Percentiles rank a stretch among this genome's conserved stretches.
Conservation (phyloP, 73 alveolate genomes). For the Paramecium octaurelia region DNA sequence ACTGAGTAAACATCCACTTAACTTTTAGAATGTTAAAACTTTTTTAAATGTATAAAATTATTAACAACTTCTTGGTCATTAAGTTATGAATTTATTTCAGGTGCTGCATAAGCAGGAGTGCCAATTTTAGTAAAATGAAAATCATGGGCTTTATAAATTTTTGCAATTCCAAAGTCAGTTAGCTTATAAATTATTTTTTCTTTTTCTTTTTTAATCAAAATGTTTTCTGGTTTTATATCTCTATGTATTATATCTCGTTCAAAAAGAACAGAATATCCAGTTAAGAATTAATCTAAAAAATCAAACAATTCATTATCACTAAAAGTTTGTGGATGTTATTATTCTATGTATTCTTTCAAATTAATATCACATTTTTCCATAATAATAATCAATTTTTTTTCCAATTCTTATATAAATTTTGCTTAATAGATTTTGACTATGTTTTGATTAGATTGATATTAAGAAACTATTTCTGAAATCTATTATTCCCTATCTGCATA, state of each 20-base stretch:
- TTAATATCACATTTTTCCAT: not conserved
- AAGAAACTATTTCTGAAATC: not conserved
- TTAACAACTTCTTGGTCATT: not conserved
- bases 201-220: not conserved
- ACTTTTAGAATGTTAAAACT: not conserved
- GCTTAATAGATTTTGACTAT: not conserved
- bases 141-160: conserved; percentile 36
- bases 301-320: not conserved
- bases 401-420: not conserved
- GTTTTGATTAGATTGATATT: not conserved
- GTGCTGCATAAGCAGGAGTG: not conserved
- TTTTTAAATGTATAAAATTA: not conserved
- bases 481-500: not conserved
- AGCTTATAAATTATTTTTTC: not conserved
- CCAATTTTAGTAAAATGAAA: conserved; percentile 54
- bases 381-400: not conserved
- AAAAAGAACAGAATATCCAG: conserved; percentile 34
- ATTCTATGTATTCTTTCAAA: not conserved
- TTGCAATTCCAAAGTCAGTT: not conserved
- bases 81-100: not conserved
- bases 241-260: conserved; percentile 4
- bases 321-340: not conserved
- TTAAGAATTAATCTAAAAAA: not conserved
- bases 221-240: conserved; percentile 53
- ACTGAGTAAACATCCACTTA: not conserved